These are phyloP conservation scores for Trametes hirsuta DNA, from an alignment of 1,284 basidiomycete genomes.

Conservation along the genomic window DNA sequence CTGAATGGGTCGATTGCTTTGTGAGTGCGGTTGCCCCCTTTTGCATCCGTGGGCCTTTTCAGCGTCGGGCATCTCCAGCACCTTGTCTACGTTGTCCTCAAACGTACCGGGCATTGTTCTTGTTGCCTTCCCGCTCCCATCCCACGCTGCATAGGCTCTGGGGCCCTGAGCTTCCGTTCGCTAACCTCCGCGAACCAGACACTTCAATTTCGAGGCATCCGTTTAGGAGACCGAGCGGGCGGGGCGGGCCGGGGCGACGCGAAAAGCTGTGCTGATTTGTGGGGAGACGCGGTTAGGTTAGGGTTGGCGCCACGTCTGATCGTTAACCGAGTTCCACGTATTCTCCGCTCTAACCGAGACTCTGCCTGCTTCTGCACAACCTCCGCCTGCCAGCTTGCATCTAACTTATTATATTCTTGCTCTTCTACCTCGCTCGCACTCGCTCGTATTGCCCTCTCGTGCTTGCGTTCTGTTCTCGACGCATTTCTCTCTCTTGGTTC, in stretches of 20 bases:
- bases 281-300: constrained; percentile 10
- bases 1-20: constrained; percentile 5
- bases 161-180: background rate
- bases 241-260: background rate
- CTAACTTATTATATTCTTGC: constrained; percentile 20
- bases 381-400: constrained; percentile 6
- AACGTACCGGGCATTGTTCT: too few relatives aligned
- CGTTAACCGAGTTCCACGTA: constrained; percentile 19
- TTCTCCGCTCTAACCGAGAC: constrained; percentile 16
- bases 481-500: background rate
- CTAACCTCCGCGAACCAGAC: too few relatives aligned
- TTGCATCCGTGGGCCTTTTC: background rate
- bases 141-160: background rate
- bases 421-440: constrained; percentile 1
- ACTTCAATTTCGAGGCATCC: too few relatives aligned
- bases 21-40: background rate
- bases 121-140: background rate
- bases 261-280: constrained; percentile 9
- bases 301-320: constrained; percentile 11
- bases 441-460: background rate
- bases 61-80: background rate
- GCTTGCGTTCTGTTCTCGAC: background rate
- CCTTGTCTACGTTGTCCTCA: too few relatives aligned
- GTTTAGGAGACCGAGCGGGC: background rate
- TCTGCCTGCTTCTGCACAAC: background rate